phyloP scores from a whole-genome alignment of 306 rosid genomes.

The Canavalia ensiformis region DNA sequence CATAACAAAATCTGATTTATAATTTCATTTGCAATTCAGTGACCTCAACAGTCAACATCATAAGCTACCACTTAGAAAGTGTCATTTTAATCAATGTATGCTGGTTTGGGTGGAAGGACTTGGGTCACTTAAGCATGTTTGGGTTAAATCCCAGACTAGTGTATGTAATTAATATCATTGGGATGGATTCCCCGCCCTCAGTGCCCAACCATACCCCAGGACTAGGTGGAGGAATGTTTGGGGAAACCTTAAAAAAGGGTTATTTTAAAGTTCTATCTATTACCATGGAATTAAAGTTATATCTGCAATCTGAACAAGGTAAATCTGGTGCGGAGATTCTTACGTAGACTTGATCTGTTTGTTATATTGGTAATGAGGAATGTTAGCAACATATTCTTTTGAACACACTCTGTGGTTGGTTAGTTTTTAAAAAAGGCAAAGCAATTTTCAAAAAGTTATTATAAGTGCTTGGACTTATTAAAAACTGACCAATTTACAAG shows the following conservation, averaged over 20 bases:
- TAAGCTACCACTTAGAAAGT: background rate
- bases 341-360: background rate
- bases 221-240: background rate
- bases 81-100: background rate
- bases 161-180: background rate
- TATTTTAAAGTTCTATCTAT: constrained; percentile 1
- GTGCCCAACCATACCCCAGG: background rate
- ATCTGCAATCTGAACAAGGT: constrained; percentile 24
- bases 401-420: too few species aligned
- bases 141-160: constrained; percentile 3
- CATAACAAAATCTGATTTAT: background rate
- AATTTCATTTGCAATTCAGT: constrained; percentile 33
- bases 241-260: background rate
- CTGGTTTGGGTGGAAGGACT: constrained; percentile 21
- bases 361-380: background rate
- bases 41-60: background rate
- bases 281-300: background rate
- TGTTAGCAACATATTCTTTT: too few species aligned
- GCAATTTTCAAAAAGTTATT: too few species aligned
- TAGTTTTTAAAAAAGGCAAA: too few species aligned
- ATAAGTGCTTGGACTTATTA: too few species aligned
- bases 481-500: too few species aligned
- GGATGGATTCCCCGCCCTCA: background rate
- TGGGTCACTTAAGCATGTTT: background rate
- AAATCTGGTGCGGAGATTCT: constrained; percentile 1